Conservation (phyloP, 2,329 filamentous ascomycete species). For the Dactylellina cionopaga region DNA sequence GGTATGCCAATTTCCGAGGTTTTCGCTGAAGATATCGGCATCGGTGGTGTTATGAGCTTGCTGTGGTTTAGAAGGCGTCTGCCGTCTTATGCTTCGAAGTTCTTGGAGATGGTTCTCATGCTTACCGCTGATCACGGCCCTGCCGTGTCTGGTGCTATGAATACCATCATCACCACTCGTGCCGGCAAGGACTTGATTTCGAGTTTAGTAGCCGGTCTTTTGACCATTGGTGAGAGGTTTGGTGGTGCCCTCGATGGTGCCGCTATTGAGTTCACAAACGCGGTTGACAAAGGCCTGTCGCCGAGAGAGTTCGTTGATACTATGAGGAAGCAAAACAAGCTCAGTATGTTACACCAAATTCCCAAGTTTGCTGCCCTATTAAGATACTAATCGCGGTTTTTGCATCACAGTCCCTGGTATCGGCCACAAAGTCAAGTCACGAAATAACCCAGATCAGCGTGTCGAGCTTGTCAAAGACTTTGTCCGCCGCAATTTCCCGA, state of each 20-base stretch:
- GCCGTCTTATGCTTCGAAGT: constrained; percentile 95
- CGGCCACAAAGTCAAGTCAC: constrained; percentile 98
- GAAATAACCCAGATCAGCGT: constrained; percentile 99
- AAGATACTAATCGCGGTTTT: constrained; percentile 55
- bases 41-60: constrained; percentile 99
- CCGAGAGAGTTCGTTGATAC: constrained; percentile 98
- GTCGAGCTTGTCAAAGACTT: constrained; percentile 99
- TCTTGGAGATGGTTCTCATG: constrained; percentile 99
- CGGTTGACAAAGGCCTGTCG: constrained; percentile 96
- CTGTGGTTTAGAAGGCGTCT: constrained; percentile 99
- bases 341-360: constrained; percentile 69
- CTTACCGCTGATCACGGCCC: constrained; percentile 98
- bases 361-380: neutral
- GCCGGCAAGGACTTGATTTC: constrained; percentile 98
- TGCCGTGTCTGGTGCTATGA: constrained; percentile 99
- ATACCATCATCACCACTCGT: constrained; percentile 99
- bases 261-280: constrained; percentile 97
- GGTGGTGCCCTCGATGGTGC: constrained; percentile 98
- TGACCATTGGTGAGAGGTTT: constrained; percentile 97
- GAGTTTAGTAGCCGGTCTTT: constrained; percentile 91
- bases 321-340: constrained; percentile 99
- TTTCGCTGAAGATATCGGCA: constrained; percentile 98
- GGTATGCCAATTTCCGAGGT: constrained; percentile 99
- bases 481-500: constrained; percentile 96
- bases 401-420: constrained; percentile 82